Percentiles rank a stretch among this genome's conserved stretches.
Evolutionary conservation across 2,329 filamentous ascomycete species (phyloP).

Genomic region (Verticillium longisporum): DNA sequence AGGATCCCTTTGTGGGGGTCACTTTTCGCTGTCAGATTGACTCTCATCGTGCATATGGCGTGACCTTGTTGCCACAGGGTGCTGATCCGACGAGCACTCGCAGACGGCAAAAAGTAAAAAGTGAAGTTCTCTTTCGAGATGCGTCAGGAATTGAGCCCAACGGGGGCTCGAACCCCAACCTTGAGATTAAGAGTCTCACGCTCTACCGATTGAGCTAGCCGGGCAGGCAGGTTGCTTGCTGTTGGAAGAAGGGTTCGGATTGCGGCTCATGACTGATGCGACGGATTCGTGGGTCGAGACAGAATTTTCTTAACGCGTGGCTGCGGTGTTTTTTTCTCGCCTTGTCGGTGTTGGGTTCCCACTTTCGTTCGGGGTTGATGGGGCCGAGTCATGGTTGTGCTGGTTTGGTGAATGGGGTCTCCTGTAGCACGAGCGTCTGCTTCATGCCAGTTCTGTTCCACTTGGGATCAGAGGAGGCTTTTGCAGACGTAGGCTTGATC

Average conservation of each 20-base stretch:
- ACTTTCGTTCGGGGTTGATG: neutral
- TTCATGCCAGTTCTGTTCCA: too few species aligned
- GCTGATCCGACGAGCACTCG: neutral
- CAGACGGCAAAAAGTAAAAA: neutral
- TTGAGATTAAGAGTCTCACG: conserved; percentile 65
- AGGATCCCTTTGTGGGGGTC: too few species aligned
- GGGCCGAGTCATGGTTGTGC: neutral
- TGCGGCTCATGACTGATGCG: neutral
- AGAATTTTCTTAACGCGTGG: neutral
- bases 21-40: too few species aligned
- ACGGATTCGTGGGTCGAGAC: neutral
- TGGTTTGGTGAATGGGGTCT: neutral
- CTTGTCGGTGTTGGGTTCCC: neutral
- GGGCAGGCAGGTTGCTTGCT: conserved; percentile 23
- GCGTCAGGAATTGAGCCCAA: conserved; percentile 2
- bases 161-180: conserved; percentile 44
- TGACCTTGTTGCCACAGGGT: too few species aligned
- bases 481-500: too few species aligned
- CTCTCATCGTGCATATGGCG: too few species aligned
- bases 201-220: conserved; percentile 67
- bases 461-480: too few species aligned
- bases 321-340: neutral
- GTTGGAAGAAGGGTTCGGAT: neutral
- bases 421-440: neutral
- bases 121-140: neutral